These are phyloP conservation scores for Zopfochytrium polystomum DNA, from an alignment of 371 early-diverging fungal species.

Conservation along the genomic window DNA sequence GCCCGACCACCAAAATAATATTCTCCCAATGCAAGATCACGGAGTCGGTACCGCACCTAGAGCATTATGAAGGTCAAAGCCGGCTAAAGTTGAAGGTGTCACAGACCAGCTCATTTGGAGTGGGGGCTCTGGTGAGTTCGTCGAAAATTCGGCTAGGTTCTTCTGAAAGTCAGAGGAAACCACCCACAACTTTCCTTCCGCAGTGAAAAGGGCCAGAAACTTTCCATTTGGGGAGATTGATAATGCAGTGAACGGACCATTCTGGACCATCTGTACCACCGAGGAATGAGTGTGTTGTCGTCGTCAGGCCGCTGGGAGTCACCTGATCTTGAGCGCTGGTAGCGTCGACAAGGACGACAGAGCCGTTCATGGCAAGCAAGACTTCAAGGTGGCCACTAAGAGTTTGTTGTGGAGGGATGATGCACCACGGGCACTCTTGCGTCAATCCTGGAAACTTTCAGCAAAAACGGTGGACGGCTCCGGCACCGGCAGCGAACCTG, in stretches of 20 bases:
- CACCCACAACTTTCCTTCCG: constrained; percentile 82
- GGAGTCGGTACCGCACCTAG: constrained; percentile 94
- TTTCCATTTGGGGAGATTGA: constrained; percentile 91
- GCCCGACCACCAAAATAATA: constrained; percentile 84
- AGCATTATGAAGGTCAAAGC: background rate
- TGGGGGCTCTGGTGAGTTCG: constrained; percentile 60
- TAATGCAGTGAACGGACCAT: constrained; percentile 88
- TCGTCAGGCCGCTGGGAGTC: too few relatives aligned
- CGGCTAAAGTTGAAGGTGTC: background rate
- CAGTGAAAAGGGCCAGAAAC: constrained; percentile 79
- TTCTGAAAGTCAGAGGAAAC: constrained; percentile 93
- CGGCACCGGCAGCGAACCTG: constrained; percentile 42
- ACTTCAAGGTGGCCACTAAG: constrained; percentile 89
- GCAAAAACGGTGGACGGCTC: background rate
- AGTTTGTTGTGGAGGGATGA: constrained; percentile 84
- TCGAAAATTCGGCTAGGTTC: constrained; percentile 80
- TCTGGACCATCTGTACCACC: constrained; percentile 60
- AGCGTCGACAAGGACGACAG: constrained; percentile 78
- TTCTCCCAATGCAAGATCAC: constrained; percentile 83
- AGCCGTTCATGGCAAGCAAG: constrained; percentile 69
- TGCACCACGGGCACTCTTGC: constrained; percentile 74
- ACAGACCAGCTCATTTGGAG: constrained; percentile 80
- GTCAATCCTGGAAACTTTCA: background rate
- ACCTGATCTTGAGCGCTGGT: constrained; percentile 81
- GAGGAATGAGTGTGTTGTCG: background rate